Evolutionary conservation across 371 early-diverging fungal species (phyloP), one percentile per base, ranked within the genome.

Genomic region (Mucor ambiguus): DNA sequence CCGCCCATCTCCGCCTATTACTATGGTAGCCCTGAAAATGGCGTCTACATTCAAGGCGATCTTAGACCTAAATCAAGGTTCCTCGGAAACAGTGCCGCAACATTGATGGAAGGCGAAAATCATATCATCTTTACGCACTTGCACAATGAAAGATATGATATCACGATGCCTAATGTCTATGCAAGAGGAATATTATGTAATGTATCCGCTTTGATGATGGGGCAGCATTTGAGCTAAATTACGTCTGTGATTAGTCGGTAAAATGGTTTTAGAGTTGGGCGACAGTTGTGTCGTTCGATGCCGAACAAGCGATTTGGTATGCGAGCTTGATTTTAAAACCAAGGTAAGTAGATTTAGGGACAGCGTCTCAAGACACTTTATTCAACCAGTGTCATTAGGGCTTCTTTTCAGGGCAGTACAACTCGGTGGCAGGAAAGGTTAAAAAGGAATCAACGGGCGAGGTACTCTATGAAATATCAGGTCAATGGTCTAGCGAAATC

Each of bases 211-310:
- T 54, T 11, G 3, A 29, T 12, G 18, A 26, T 14, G 14, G 4
- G 54, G 54, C 6, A 37, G 14, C 37, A 37, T 37, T 37, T 11
- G 24, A 11, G 55, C 26, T 56, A 33, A 33, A 38, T 12, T 30
- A 43, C 18, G 18, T 28, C 41, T 22, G 24, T 12, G 12, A 38
- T 38, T 58, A 77, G 77, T 77, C 74, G 98, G 98, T 32, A 96
- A 91, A 55, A 96, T 97, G 96, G 86, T 90, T 61, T 72, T 96
- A 63, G 98, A 97, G 71, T 79, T 97, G 38, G 96, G 96, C 30
- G 98, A 96, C 75, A 79, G 76, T 20, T 86, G 90, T 8, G 76
- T 81, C 0, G 87, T 97, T 22, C 83, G 81, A 33, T 96, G 96
- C 70, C 71, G 80, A 41, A 82, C 92, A 70, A 85, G 84, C 59